Conservation (phyloP, 129 eudicot genomes). For the Glebionis coronaria region DNA sequence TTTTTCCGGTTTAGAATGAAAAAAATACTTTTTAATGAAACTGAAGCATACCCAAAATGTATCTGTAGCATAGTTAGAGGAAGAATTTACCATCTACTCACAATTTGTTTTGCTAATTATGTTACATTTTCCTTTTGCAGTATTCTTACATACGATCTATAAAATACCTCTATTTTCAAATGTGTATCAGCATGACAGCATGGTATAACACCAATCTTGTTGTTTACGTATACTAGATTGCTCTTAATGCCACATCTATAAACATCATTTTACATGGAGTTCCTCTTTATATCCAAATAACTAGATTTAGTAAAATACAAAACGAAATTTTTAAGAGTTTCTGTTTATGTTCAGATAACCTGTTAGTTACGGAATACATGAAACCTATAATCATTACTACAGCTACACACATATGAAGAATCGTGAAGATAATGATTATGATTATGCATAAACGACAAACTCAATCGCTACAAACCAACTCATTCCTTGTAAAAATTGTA, state of each 20-base stretch:
- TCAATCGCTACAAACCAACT: constrained; percentile 1
- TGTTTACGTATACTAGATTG: not conserved
- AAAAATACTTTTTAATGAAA: too few relatives aligned
- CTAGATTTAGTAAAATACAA: not conserved
- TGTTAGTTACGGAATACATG: constrained; percentile 2
- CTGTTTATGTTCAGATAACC: not conserved
- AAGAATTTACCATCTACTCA: too few relatives aligned
- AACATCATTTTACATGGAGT: not conserved
- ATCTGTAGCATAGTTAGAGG: too few relatives aligned
- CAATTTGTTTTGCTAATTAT: too few relatives aligned
- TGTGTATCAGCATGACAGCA: not conserved
- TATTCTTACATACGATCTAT: not conserved
- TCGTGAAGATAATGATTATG: constrained; percentile 4
- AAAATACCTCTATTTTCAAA: not conserved
- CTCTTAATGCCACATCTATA: not conserved
- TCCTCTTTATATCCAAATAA: constrained; percentile 2
- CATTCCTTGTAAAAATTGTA: constrained; percentile 1
- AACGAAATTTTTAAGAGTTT: not conserved
- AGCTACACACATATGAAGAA: not conserved
- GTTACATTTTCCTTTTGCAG: too few relatives aligned
- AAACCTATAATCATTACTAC: not conserved
- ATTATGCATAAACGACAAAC: not conserved
- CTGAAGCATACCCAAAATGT: too few relatives aligned
- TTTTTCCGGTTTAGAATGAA: not conserved
- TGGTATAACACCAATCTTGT: not conserved